Evolutionary conservation across 1,139 yeast genomes (phyloP), one percentile per base, ranked within the genome.

Genomic region (Debaryomyces nepalensis): DNA sequence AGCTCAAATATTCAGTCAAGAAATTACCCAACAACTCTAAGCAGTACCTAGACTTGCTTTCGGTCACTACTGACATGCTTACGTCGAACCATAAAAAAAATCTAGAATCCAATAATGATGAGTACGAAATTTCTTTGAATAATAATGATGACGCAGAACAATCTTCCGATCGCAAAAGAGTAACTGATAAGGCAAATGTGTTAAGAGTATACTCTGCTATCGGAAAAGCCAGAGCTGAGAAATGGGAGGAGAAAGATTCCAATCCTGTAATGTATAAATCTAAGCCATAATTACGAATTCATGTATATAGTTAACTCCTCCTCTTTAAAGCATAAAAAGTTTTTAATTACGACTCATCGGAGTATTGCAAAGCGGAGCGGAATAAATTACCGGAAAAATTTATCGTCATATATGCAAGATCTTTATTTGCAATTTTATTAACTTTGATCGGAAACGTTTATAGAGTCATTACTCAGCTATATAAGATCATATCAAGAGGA

Each of bases 121-220:
- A 33, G 4, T 26, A 36, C 11, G 36, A 22, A 19, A 12, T 26
- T 24, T 22, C 30, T 14, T 26, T 27, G 14, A 21, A 16, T 27
- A 23, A 26, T 15, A 7, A 14, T 3, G 39, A 38, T 3, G 39
- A 38, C 22, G 19, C 32, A 10, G 22, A 30, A 4, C 33, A 39
- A 21, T 27, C 39, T 16, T 30, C 42, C n/a, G 30, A 27, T 8
- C 27, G 15, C 18, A 35, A 23, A 27, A 24, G 26, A 14, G 26
- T 42, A 7, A 29, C 40, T 18, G 47, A 37, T n/a, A 41, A 33
- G n/a, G 38, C 51, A 20, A 53, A 51, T 19, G 39, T 53, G n/a
- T 51, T 63, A 43, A 53, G 60, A 23, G 46, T 55, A 11, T 64
- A 61, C 45, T 57, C 64, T 9, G 60, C 55, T 27, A 61, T 66